Conservation (phyloP, 2,329 filamentous ascomycete genomes). For the Tolypocladium ovalisporum region DNA sequence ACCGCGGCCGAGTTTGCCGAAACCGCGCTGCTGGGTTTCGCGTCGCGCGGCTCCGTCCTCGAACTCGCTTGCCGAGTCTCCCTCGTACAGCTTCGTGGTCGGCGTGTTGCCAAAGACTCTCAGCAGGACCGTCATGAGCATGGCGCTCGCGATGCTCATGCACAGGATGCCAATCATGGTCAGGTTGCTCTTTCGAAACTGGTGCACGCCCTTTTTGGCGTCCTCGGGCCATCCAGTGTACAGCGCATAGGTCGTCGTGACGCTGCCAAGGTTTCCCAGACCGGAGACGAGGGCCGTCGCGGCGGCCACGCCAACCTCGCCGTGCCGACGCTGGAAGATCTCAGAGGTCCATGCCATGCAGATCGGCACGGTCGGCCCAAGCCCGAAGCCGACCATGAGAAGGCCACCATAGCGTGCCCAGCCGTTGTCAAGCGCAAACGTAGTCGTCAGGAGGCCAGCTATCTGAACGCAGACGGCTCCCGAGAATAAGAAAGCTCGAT, state of each 20-base stretch:
- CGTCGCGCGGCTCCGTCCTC: slow-evolving; percentile 51
- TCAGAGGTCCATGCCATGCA: slow-evolving; percentile 92
- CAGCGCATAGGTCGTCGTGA: slow-evolving; percentile 79
- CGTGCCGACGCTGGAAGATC: slow-evolving; percentile 80
- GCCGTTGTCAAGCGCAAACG: slow-evolving; percentile 57
- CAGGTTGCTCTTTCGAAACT: slow-evolving; percentile 75
- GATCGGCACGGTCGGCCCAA: slow-evolving; percentile 83
- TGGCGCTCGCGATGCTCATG: slow-evolving; percentile 63
- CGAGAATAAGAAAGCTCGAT: slow-evolving; percentile 73
- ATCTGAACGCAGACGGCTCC: slow-evolving; percentile 70
- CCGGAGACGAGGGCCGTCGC: slow-evolving; percentile 79
- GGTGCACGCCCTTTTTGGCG: slow-evolving; percentile 51
- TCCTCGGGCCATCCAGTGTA: slow-evolving; percentile 82
- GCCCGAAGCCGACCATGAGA: slow-evolving; percentile 81
- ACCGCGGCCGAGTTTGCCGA: slow-evolving; percentile 30
- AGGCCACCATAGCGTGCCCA: slow-evolving; percentile 85
- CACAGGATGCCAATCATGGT: slow-evolving; percentile 80
- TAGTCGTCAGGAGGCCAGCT: slow-evolving; percentile 66
- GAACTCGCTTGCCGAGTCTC: slow-evolving; percentile 31
- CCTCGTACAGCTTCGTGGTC: slow-evolving; percentile 31
- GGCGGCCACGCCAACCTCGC: slow-evolving; percentile 82
- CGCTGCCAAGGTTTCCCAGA: slow-evolving; percentile 75
- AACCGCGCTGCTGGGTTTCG: slow-evolving; percentile 47
- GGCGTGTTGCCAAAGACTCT: slow-evolving; percentile 44
- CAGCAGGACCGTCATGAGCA: slow-evolving; percentile 57